A percentile compares a stretch with the other conserved stretches of the same genome.
phyloP scores from a whole-genome alignment of 331 rosid genomes.

The Malus hybrid region DNA sequence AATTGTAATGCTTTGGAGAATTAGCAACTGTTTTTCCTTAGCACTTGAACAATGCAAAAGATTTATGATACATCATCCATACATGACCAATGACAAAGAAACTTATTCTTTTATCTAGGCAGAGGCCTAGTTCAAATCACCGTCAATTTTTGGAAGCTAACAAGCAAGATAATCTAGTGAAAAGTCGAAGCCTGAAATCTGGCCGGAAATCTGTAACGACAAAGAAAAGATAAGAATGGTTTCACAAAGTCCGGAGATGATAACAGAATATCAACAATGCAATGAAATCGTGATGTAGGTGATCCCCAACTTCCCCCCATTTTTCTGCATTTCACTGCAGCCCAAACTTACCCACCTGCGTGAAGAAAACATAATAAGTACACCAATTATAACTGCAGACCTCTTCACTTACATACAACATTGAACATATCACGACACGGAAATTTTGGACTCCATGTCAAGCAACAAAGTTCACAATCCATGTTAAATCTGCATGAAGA shows the following conservation, averaged over 20 bases:
- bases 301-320: constrained; percentile 23
- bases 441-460: not conserved
- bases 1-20: not conserved
- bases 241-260: constrained; percentile 20
- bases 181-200: constrained; percentile 9
- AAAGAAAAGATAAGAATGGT: constrained; percentile 7
- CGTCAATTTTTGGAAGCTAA: constrained; percentile 16
- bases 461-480: not conserved
- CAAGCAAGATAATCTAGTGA: constrained; percentile 22
- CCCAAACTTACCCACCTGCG: constrained; percentile 31
- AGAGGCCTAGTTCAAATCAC: constrained; percentile 16
- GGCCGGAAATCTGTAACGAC: constrained; percentile 1
- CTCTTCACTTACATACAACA: not conserved
- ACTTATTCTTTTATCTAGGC: constrained; percentile 9
- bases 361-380: not conserved
- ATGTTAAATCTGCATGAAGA: not conserved
- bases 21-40: not conserved
- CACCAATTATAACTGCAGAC: not conserved
- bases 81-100: constrained; percentile 6
- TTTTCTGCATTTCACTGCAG: constrained; percentile 22
- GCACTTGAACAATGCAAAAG: not conserved
- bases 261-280: not conserved
- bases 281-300: constrained; percentile 22
- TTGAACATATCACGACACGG: not conserved
- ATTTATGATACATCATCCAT: not conserved